Conservation (phyloP, 441 rosid species). For the Rhodomyrtus psidioides region DNA sequence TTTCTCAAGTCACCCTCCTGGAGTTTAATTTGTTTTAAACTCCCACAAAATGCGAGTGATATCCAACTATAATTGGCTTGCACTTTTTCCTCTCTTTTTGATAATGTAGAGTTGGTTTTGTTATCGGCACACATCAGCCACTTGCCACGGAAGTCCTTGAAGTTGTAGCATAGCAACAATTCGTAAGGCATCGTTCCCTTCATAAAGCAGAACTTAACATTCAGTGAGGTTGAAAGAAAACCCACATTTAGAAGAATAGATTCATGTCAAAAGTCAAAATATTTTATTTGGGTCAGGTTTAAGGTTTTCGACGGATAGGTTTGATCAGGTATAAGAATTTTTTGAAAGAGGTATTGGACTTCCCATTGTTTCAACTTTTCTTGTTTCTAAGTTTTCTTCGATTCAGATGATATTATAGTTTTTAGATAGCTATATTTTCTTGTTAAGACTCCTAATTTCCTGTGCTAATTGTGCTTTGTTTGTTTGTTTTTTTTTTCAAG, state of each 20-base stretch:
- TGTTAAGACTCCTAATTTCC: not conserved
- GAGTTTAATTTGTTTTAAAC: not conserved
- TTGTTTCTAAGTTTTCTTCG: not conserved
- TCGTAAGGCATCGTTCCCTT: not conserved
- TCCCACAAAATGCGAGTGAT: not conserved
- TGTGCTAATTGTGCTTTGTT: not conserved
- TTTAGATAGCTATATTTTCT: not conserved
- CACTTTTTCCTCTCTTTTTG: not conserved
- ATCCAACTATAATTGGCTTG: not conserved
- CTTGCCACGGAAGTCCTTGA: not conserved
- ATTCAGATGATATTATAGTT: not conserved
- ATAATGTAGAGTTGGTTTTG: not conserved
- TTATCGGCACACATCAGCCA: not conserved
- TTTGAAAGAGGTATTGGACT: not conserved
- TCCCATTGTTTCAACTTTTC: not conserved
- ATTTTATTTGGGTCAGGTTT: not conserved
- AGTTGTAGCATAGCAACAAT: not conserved
- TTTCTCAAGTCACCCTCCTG: not conserved
- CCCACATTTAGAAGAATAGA: not conserved
- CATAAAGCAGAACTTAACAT: not conserved
- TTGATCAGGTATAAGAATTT: not conserved
- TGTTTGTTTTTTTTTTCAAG: too few relatives aligned
- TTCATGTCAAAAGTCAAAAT: not conserved
- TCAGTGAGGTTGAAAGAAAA: not conserved
- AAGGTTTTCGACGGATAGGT: not conserved